Base-by-base conservation (phyloP, 2,329 filamentous ascomycete species). In the Colletotrichum sp. region DNA sequence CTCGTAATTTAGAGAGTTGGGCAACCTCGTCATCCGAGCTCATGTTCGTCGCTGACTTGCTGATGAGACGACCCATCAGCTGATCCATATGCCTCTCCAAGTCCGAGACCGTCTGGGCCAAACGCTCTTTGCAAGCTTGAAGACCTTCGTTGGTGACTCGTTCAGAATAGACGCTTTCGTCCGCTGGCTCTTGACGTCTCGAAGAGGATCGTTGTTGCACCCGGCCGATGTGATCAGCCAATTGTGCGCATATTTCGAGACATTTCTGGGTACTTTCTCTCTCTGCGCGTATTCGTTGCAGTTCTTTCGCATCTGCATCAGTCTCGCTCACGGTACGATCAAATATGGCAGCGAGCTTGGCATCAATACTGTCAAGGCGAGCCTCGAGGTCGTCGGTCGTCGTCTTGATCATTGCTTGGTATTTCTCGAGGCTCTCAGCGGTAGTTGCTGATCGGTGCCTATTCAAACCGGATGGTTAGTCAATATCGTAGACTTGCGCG, bases 231-330 rank as follows among this genome's bases (percentile, higher is more conserved):
- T 61, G 26, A 18, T 69, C 21, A 8, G 66, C 21, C 13, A 69
- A 32, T 15, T 61, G 55, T 13, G 66, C 55, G 55, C 66, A 61
- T 15, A 69, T 38, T 36, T 61, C 24, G 13, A 69, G 66, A 60
- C 55, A 58, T 28, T 69, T 38, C 26, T 61, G 32, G 10, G 52
- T 61, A n/a, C 66, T 60, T n/a, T 24, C 21, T 21, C 32, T 26
- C 55, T 69, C 55, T 6, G n/a, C 52, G 8, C 56, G 56, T 21
- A 80, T 71, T n/a, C 77, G 77, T 32, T 73, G 66, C 77, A 78
- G 78, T 38, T 76, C 77, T 34, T 38, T 48, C 9, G 32, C 66
- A 36, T 69, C 64, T 4, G 55, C 9, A 24, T 66, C 69, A 3
- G 38, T n/a, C 26, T 43, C 30, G 6, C 21, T 28, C 15, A 68